Conservation (phyloP, 768 basidiomycete genomes). For the Mycena sanguinolenta region DNA sequence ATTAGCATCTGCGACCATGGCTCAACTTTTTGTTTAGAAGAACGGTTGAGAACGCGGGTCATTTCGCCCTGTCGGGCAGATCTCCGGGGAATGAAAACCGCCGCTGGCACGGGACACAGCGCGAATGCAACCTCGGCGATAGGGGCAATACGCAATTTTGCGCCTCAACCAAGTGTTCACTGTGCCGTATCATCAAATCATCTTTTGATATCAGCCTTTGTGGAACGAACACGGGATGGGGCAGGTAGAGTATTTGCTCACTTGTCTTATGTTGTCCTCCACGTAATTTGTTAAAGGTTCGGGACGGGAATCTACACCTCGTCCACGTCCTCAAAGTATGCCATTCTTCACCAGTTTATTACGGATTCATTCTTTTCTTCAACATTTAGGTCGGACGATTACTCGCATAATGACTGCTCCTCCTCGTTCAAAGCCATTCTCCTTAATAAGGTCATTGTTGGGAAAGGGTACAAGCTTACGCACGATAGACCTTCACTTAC, state of each 20-base stretch:
- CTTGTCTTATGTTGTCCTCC: neutral
- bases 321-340: constrained; percentile 82
- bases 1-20: constrained; percentile 39
- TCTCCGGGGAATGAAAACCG: too few relatives aligned
- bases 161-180: too few relatives aligned
- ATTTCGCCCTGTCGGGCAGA: constrained; percentile 66
- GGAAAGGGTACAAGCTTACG: constrained; percentile 74
- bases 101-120: too few relatives aligned
- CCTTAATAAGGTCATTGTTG: constrained; percentile 80
- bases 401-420: constrained; percentile 69
- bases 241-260: constrained; percentile 58
- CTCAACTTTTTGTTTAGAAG: constrained; percentile 49
- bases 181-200: constrained; percentile 72
- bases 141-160: too few relatives aligned
- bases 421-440: constrained; percentile 74
- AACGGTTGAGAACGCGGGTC: constrained; percentile 70
- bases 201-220: constrained; percentile 75
- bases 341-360: constrained; percentile 2
- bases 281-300: constrained; percentile 56
- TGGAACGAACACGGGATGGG: constrained; percentile 81
- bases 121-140: too few relatives aligned
- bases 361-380: constrained; percentile 2
- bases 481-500: constrained; percentile 70
- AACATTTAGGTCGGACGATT: constrained; percentile 73
- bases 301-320: too few relatives aligned